A percentile compares a stretch with the other conserved stretches of the same genome.
Evolutionary conservation across 1,139 yeast species (phyloP).

Genomic region (Sugiyamaella novakii): DNA sequence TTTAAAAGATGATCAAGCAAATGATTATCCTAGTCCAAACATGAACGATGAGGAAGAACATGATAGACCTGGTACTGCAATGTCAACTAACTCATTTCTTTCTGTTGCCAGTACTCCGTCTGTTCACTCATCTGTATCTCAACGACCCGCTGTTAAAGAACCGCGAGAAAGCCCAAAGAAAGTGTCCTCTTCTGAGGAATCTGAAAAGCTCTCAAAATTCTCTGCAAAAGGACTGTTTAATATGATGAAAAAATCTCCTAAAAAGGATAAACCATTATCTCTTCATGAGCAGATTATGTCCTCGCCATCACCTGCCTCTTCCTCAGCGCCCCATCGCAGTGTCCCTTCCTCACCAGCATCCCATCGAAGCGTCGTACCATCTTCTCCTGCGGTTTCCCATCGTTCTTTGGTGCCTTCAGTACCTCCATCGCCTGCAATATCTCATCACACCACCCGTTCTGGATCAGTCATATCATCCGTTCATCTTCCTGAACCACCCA

Average conservation of each 20-base stretch:
- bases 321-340: not conserved
- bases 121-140: conserved; percentile 11
- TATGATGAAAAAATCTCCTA: conserved; percentile 22
- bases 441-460: not conserved
- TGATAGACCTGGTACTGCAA: conserved; percentile 13
- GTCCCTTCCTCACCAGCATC: not conserved
- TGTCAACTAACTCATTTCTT: conserved; percentile 14
- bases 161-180: conserved; percentile 5
- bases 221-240: conserved; percentile 32
- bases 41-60: not conserved
- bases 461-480: not conserved
- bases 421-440: conserved; percentile 6
- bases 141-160: conserved; percentile 5
- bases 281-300: conserved; percentile 16
- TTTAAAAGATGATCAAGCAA: conserved; percentile 29
- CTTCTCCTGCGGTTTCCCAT: conserved; percentile 4
- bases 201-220: conserved; percentile 25
- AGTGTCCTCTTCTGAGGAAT: conserved; percentile 1
- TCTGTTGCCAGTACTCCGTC: conserved; percentile 10
- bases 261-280: conserved; percentile 9
- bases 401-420: not conserved
- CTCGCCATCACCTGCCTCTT: not conserved
- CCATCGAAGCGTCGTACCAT: too few relatives aligned
- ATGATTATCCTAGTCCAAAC: conserved; percentile 22
- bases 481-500: not conserved